These are phyloP conservation scores for Angomonas deanei DNA, from an alignment of 208 protist genomes.

Conservation along the genomic window DNA sequence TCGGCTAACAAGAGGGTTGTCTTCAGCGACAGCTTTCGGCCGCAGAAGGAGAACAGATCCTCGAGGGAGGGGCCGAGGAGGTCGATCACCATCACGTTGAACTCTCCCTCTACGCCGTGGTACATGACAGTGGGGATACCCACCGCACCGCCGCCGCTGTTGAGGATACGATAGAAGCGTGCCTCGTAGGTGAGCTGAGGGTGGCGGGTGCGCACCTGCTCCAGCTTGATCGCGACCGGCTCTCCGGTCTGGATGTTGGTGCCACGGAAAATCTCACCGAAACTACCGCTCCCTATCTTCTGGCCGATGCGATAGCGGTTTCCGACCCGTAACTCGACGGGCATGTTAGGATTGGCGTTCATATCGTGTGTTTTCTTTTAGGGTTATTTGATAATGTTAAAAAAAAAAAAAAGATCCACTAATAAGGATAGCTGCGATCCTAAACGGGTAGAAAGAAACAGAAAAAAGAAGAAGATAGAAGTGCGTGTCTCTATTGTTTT, in stretches of 20 bases:
- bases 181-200: conserved; percentile 91
- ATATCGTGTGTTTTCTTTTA: too few relatives aligned
- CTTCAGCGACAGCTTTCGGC: conserved; percentile 85
- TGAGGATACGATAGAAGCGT: conserved; percentile 54
- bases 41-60: conserved; percentile 90
- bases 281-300: conserved; percentile 97
- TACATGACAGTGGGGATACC: conserved; percentile 87
- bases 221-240: conserved; percentile 91
- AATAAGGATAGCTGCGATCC: too few relatives aligned
- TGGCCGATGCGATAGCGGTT: conserved; percentile 95
- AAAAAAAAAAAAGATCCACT: too few relatives aligned
- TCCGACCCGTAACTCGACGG: conserved; percentile 73
- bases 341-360: too few relatives aligned
- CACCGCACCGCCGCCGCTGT: conserved; percentile 38
- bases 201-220: conserved; percentile 86
- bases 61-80: conserved; percentile 89
- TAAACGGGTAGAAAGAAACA: too few relatives aligned
- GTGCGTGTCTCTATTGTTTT: too few relatives aligned
- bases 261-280: conserved; percentile 91
- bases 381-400: too few relatives aligned
- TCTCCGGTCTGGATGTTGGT: conserved; percentile 70
- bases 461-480: too few relatives aligned
- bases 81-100: conserved; percentile 94
- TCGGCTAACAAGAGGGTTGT: conserved; percentile 92
- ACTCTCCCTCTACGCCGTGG: conserved; percentile 88